Percentiles rank a stretch among this genome's conserved stretches.
Conservation (phyloP, 345 rosid species). For the Microcos paniculata region DNA sequence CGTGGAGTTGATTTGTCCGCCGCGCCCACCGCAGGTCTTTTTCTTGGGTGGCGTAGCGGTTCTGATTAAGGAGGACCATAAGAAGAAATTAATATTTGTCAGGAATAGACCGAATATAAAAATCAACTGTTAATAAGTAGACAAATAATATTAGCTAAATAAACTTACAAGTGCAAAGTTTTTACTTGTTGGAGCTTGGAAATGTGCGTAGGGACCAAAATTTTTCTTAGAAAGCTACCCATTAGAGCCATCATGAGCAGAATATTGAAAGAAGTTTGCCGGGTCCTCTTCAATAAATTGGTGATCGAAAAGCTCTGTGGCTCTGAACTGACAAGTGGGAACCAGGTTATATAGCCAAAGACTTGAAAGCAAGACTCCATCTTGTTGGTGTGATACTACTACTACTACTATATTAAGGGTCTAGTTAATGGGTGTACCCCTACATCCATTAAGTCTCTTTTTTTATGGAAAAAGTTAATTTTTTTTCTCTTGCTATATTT, state of each 20-base stretch:
- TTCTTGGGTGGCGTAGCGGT: not conserved
- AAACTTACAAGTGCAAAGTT: not conserved
- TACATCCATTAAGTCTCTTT: no score
- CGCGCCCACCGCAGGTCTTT: not conserved
- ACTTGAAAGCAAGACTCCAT: no score
- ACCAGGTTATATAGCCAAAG: no score
- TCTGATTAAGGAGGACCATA: not conserved
- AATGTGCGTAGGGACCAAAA: not conserved
- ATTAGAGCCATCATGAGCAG: not conserved
- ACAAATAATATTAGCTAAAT: no score
- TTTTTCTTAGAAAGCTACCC: not conserved
- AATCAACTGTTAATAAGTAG: not conserved
- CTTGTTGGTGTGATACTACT: no score
- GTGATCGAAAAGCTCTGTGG: not conserved
- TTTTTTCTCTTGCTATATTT: no score
- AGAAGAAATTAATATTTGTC: not conserved
- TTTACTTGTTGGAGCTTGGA: not conserved
- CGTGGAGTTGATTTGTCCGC: not conserved
- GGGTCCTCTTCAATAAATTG: not conserved
- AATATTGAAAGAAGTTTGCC: not conserved
- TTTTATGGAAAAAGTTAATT: no score
- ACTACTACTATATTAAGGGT: no score
- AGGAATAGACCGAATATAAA: not conserved
- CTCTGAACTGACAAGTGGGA: not conserved
- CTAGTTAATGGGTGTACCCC: no score